Base-by-base conservation (phyloP, 1,139 yeast genomes). In the Tardiomyces depauwii region DNA sequence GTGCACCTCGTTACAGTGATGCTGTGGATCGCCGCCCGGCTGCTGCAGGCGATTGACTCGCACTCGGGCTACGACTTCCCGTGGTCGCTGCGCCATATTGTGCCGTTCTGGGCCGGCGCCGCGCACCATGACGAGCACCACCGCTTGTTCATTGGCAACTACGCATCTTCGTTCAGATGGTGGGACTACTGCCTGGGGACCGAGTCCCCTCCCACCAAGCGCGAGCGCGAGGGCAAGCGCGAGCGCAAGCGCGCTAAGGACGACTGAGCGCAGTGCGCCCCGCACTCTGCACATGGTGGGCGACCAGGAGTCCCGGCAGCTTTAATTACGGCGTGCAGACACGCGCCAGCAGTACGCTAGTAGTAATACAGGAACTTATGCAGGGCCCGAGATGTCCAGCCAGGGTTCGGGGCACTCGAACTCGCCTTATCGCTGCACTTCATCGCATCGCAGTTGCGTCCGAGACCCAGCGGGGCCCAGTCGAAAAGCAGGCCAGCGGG, bases 61-160 rank as follows among this genome's bases (percentile, higher is more conserved):
- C 97, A 89, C 65, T 87, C 96, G 1, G 97, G 97, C 48, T 89
- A 89, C 66, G 96, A 89, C 60, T 89, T 89, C 76, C 96, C 97
- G 48, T 82, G 94, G 88, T 86, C 96, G 4, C 74, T 89, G 62
- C 89, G 86, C 68, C 86, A 88, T 61, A 80, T 88, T 67, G 63
- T 89, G 49, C 96, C 96, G 38, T 76, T 89, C 68, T 89, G 97
- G 97, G 95, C 97, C 16, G 97, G 97, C 50, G 96, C 97, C 18
- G 96, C 86, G 59, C 97, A 89, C 66, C 97, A 89, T 62, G 97
- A 89, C 63, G 87, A 85, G 62, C 97, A 89, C 65, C 97, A 89
- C 65, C 94, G 86, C 62, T 87, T 81, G 67, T 89, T 89, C 66
- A 82, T 71, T 49, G 96, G 96, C 49, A 87, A 88, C 68, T 89